These are phyloP conservation scores for Lagenaria siceraria DNA, from an alignment of 306 rosid species.

Conservation along the genomic window DNA sequence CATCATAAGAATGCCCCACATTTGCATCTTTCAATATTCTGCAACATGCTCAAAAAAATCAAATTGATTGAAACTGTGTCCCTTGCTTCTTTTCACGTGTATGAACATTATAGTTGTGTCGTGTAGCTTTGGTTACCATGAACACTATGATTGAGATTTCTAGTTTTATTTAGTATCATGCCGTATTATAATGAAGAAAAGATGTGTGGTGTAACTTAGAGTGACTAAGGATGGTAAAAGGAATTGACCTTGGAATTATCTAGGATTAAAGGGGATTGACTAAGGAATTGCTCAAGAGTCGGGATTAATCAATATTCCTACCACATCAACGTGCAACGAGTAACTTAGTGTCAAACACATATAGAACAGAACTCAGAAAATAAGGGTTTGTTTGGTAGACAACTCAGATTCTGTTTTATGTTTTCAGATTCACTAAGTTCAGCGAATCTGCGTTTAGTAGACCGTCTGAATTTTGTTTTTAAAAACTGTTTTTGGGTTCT, in stretches of 20 bases:
- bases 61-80: neutral
- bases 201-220: neutral
- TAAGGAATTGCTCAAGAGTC: no score
- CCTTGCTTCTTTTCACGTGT: neutral
- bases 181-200: neutral
- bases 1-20: conserved; percentile 65
- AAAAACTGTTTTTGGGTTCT: no score
- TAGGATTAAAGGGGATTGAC: no score
- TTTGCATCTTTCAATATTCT: conserved; percentile 81
- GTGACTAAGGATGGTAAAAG: no score
- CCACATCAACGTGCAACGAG: neutral
- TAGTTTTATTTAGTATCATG: neutral
- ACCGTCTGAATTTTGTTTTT: no score
- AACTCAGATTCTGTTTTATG: no score
- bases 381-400: no score
- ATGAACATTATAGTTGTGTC: neutral
- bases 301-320: no score
- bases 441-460: no score
- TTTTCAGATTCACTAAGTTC: no score
- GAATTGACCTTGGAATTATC: no score
- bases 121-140: neutral
- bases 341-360: neutral
- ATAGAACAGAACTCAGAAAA: neutral
- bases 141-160: neutral
- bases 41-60: conserved; percentile 24